Conservation (phyloP, 1,139 yeast species). For the Yamadazyma oceani region DNA sequence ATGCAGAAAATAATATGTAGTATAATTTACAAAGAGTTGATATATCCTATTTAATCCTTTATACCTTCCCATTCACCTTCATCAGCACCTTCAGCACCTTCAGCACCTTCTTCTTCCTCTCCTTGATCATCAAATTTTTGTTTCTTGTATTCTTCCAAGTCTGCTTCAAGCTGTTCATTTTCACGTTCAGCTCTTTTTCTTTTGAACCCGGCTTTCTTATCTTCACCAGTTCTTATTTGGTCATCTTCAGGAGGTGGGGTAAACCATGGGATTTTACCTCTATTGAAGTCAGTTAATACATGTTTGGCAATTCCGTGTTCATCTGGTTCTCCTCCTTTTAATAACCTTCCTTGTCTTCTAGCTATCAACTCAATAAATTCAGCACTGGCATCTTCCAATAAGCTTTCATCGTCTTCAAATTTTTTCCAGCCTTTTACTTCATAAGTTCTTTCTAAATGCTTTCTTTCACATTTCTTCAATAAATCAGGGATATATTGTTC, state of each 20-base stretch:
- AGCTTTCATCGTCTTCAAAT: conserved; percentile 40
- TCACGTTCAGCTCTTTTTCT: conserved; percentile 51
- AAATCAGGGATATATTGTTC: conserved; percentile 94
- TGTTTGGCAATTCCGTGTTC: conserved; percentile 91
- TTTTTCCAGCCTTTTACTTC: conserved; percentile 88
- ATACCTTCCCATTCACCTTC: conserved; percentile 25
- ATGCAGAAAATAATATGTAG: conserved; percentile 2
- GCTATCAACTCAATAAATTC: conserved; percentile 91
- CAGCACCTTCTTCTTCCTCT: conserved; percentile 10
- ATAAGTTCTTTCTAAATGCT: conserved; percentile 93
- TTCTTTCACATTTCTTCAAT: conserved; percentile 79
- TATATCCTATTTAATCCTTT: conserved; percentile 16
- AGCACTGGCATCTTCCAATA: conserved; percentile 55
- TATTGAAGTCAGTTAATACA: conserved; percentile 87
- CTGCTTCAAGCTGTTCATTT: conserved; percentile 17
- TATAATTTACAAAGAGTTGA: conserved; percentile 2
- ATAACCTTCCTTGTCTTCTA: conserved; percentile 84
- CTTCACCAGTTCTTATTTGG: conserved; percentile 52
- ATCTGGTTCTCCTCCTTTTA: conserved; percentile 98
- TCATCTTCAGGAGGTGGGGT: conserved; percentile 86
- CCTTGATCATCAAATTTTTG: conserved; percentile 19
- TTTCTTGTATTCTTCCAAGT: conserved; percentile 17
- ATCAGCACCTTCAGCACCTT: conserved; percentile 13
- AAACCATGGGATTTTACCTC: conserved; percentile 99
- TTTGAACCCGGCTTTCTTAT: conserved; percentile 53